Evolutionary conservation across 257 asterid species (phyloP).

Genomic region (Solanum virginianum): DNA sequence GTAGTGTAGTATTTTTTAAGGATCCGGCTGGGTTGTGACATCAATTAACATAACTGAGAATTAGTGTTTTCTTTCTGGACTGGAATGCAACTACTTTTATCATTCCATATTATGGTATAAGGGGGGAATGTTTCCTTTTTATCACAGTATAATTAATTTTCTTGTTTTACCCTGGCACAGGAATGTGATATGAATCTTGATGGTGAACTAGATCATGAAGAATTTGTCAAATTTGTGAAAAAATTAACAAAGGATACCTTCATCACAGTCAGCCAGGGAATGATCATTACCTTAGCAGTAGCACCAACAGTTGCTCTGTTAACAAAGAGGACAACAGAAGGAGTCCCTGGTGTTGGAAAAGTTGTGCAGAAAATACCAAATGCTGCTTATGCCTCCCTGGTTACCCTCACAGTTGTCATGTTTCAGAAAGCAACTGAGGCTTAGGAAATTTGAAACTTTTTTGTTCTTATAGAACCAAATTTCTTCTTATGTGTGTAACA

Average conservation of each 20-base stretch:
- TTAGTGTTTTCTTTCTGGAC: neutral
- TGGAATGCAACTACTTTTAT: neutral
- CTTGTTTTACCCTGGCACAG: constrained; percentile 12
- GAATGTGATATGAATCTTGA: constrained; percentile 71
- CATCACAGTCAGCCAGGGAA: constrained; percentile 55
- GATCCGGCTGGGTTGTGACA: neutral
- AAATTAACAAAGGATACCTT: constrained; percentile 56
- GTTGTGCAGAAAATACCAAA: constrained; percentile 71
- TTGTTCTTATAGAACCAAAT: neutral
- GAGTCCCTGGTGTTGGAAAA: constrained; percentile 74
- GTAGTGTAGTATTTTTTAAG: neutral
- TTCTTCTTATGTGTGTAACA: neutral
- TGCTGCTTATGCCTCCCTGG: constrained; percentile 70
- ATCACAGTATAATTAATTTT: neutral
- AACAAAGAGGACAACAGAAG: constrained; percentile 73
- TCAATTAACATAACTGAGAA: neutral
- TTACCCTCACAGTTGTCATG: constrained; percentile 54
- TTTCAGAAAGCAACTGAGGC: constrained; percentile 46
- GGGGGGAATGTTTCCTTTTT: neutral
- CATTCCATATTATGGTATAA: neutral
- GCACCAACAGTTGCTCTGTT: constrained; percentile 81
- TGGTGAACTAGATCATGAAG: constrained; percentile 71
- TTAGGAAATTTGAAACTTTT: constrained; percentile 5
- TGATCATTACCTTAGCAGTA: constrained; percentile 65
- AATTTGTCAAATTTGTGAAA: constrained; percentile 51